Percentiles rank a stretch among this genome's conserved stretches.
phyloP scores from a whole-genome alignment of 2,329 filamentous ascomycete species.

The Lachnellula suecica region DNA sequence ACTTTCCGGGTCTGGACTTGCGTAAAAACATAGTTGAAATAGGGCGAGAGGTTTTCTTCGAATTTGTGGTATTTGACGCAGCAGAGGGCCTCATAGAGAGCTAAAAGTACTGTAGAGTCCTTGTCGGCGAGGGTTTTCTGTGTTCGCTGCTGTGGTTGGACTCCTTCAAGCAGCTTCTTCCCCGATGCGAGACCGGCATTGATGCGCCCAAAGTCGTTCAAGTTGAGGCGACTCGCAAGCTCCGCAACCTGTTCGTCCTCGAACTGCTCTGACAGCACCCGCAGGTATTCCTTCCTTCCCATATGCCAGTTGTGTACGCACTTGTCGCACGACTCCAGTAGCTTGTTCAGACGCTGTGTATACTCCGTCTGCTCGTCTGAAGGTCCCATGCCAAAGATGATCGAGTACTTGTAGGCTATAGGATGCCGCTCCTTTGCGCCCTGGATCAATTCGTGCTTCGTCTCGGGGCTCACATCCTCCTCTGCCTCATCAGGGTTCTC shows the following conservation, averaged over 20 bases:
- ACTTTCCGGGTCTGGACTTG: slow-evolving; percentile 76
- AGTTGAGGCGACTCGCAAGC: slow-evolving; percentile 57
- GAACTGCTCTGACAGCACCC: slow-evolving; percentile 58
- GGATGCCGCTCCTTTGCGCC: slow-evolving; percentile 56
- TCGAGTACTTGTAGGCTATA: slow-evolving; percentile 64
- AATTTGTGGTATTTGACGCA: slow-evolving; percentile 73
- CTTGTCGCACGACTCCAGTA: slow-evolving; percentile 63
- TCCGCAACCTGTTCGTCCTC: slow-evolving; percentile 50
- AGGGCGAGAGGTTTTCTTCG: slow-evolving; percentile 23
- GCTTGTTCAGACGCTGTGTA: slow-evolving; percentile 52
- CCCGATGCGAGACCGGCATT: slow-evolving; percentile 58
- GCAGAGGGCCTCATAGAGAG: slow-evolving; percentile 85
- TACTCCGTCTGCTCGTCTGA: slow-evolving; percentile 59
- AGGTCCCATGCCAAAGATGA: slow-evolving; percentile 62
- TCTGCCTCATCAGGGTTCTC: slow-evolving; percentile 50
- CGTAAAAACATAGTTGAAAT: slow-evolving; percentile 80
- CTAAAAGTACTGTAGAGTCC: slow-evolving; percentile 64
- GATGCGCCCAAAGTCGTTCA: slow-evolving; percentile 62
- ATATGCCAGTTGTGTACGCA: slow-evolving; percentile 76
- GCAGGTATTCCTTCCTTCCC: slow-evolving; percentile 61
- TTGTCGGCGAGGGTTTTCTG: slow-evolving; percentile 33
- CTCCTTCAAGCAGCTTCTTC: slow-evolving; percentile 46
- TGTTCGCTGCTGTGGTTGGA: slow-evolving; percentile 24
- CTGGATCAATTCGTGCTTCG: slow-evolving; percentile 53
- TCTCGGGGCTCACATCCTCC: slow-evolving; percentile 45